phyloP scores from a whole-genome alignment of 306 rosid genomes.

The Boehmeria nivea region DNA sequence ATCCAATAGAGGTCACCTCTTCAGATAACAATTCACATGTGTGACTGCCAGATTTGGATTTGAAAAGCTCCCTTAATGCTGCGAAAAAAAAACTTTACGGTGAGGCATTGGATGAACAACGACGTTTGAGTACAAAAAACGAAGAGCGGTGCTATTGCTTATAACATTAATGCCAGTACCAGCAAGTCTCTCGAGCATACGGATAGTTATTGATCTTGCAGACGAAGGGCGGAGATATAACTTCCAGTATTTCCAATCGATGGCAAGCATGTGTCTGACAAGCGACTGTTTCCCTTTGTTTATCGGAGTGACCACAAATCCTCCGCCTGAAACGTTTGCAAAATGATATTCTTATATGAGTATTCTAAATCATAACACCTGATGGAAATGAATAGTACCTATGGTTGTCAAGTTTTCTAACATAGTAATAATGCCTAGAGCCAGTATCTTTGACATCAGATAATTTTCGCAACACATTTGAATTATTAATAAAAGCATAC shows the following conservation, averaged over 20 bases:
- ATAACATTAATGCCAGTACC: no score
- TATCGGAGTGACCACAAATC: constrained; percentile 73
- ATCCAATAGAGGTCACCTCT: constrained; percentile 36
- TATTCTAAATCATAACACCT: not conserved
- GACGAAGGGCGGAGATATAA: constrained; percentile 54
- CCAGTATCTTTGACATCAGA: no score
- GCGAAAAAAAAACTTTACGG: constrained; percentile 2
- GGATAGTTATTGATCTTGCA: constrained; percentile 56
- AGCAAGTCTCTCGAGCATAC: constrained; percentile 79
- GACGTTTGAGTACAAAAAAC: not conserved
- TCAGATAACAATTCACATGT: constrained; percentile 33
- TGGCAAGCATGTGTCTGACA: constrained; percentile 85
- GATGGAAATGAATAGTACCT: not conserved
- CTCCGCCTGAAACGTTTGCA: constrained; percentile 63
- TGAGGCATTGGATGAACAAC: not conserved
- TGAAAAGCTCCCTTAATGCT: constrained; percentile 74
- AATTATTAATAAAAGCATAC: constrained; percentile 49
- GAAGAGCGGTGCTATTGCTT: no score
- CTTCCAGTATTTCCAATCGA: constrained; percentile 93
- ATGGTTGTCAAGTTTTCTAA: no score
- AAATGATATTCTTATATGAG: not conserved
- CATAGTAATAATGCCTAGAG: no score
- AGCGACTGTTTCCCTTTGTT: constrained; percentile 64
- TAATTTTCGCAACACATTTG: no score
- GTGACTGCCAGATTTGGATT: constrained; percentile 39